Base-by-base conservation (phyloP, 345 rosid species). In the Murraya paniculata region DNA sequence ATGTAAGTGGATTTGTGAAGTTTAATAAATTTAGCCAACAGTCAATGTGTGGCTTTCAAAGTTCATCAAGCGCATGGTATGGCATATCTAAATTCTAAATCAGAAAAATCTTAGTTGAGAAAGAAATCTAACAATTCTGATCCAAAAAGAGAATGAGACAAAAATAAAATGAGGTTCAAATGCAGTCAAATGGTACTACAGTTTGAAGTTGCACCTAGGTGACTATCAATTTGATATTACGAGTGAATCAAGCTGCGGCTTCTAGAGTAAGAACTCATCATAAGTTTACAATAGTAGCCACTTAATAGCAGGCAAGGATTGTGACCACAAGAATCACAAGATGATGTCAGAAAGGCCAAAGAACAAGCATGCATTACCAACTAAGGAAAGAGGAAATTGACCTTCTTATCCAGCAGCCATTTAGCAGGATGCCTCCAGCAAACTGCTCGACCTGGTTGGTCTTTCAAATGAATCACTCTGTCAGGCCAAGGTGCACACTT, bases 381-480 rank as follows among this genome's bases (percentile, higher is more conserved):
- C 71, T 65, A 81, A 88, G 84, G 86, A 77, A 78, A 83, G 88
- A 86, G 86, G 92, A 89, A 85, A 85, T 85, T 77, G 91, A 95
- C 99, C 98, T 93, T 86, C 72, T 48, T 84, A 80, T 90, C 87
- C 77, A 83, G 86, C 56, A 85, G 87, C 98, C 98, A 92, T 70
- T 92, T 64, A 82, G 88, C 64, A 74, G 88, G 88, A 86, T 95
- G 99, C 86, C 97, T 88, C 99, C 99, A 95, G 81, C 99, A 95
- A 83, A 95, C 72, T 58, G 89, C 97, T 81, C 68, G 83, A 68
- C 96, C 91, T 9, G 87, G 91, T 79, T 82, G 91, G 75, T 82
- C 83, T 81, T 81, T 79, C 74, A 95, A 56, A 85, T 80, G 92
- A 87, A 87, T 76, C 77, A 89, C 86, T 77, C 85, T 83, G 66